A percentile compares a stretch with the other conserved stretches of the same genome.
Evolutionary conservation across 2,329 filamentous ascomycete genomes (phyloP).

Genomic region (Fusarium drepaniforme): DNA sequence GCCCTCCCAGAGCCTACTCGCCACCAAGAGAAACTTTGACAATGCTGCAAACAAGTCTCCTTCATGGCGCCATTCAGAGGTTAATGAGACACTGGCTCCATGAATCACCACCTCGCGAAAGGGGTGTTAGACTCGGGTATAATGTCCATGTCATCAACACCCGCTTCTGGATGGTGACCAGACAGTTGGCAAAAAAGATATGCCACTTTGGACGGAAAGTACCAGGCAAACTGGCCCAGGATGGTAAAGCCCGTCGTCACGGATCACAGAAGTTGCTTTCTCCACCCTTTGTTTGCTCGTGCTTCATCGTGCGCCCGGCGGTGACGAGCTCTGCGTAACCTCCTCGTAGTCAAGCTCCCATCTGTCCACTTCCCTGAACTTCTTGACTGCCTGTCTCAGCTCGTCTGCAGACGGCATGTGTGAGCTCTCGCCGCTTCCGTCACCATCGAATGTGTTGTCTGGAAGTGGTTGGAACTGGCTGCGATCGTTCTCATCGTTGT

Average conservation of each 20-base stretch:
- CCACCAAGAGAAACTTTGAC: not conserved
- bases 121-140: not conserved
- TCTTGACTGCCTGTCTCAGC: conserved; percentile 69
- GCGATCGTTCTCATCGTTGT: conserved; percentile 52
- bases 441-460: conserved; percentile 58
- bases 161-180: not conserved
- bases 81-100: not conserved
- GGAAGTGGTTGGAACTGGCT: conserved; percentile 57
- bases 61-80: not conserved
- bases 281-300: conserved; percentile 4
- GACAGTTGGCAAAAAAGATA: not conserved
- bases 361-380: conserved; percentile 77
- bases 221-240: not conserved
- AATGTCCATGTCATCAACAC: not conserved
- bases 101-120: not conserved
- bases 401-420: conserved; percentile 60
- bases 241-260: not conserved
- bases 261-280: not conserved
- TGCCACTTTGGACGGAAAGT: not conserved
- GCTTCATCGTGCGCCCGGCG: conserved; percentile 60
- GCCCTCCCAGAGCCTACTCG: conserved; percentile 7
- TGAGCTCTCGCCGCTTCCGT: conserved; percentile 48
- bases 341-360: conserved; percentile 78
- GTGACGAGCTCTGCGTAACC: conserved; percentile 67
- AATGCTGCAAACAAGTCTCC: not conserved